A percentile compares a stretch with the other conserved stretches of the same genome.
These are phyloP conservation scores for Podaxis sp. DNA, from an alignment of 768 basidiomycete genomes.

Conservation along the genomic window DNA sequence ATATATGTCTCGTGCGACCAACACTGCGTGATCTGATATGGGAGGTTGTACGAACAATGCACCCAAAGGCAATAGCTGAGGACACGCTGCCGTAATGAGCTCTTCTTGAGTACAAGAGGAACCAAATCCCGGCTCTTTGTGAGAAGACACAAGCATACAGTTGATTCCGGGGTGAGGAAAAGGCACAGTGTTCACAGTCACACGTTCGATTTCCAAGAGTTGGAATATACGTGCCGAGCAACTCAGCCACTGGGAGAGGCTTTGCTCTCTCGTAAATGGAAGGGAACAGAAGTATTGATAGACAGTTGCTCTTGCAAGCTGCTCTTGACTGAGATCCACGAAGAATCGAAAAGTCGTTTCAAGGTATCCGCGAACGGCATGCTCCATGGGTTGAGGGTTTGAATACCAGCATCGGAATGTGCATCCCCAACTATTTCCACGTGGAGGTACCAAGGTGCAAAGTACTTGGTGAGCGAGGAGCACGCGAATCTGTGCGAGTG, in stretches of 20 bases:
- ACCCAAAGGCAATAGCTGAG: slow-evolving; percentile 27
- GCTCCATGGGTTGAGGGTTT: slow-evolving; percentile 25
- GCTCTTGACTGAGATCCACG: slow-evolving; percentile 11
- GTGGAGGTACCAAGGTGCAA: slow-evolving; percentile 28
- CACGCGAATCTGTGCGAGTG: slow-evolving; percentile 23
- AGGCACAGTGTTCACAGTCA: slow-evolving; percentile 19
- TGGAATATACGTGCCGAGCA: slow-evolving; percentile 19
- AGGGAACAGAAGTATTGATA: not conserved
- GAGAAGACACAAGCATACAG: slow-evolving; percentile 30
- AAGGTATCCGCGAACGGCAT: slow-evolving; percentile 30
- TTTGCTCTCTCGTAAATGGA: not conserved
- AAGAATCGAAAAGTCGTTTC: slow-evolving; percentile 31
- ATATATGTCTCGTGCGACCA: slow-evolving; percentile 24
- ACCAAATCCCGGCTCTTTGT: slow-evolving; percentile 32
- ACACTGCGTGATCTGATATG: slow-evolving; percentile 25
- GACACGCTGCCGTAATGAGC: slow-evolving; percentile 30
- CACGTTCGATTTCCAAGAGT: slow-evolving; percentile 23
- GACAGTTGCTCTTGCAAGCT: not conserved
- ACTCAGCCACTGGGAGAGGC: not conserved
- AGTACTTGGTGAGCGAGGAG: slow-evolving; percentile 32
- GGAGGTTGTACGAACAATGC: slow-evolving; percentile 32
- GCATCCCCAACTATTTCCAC: slow-evolving; percentile 30
- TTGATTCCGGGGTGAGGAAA: slow-evolving; percentile 27
- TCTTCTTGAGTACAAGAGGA: slow-evolving; percentile 34
- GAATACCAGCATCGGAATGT: slow-evolving; percentile 34